Evolutionary conservation across 441 rosid genomes (phyloP).

Genomic region (Metrosideros polymorpha): DNA sequence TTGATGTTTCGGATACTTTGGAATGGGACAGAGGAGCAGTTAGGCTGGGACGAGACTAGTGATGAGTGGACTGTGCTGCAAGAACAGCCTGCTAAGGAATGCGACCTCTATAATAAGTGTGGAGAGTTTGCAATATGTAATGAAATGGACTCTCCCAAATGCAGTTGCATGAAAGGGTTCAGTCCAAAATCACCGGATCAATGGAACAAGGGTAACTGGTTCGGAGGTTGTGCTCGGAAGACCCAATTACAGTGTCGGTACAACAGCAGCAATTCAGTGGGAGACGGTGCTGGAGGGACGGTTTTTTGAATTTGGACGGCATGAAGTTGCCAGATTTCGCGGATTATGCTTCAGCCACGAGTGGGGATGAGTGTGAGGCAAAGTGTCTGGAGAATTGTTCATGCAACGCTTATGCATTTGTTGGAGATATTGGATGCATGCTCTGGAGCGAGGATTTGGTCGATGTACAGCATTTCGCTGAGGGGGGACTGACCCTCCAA

Average conservation of each 20-base stretch:
- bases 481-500: background rate
- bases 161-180: background rate
- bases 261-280: background rate
- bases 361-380: background rate
- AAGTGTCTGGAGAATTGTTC: conserved; percentile 14
- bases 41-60: background rate
- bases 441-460: background rate
- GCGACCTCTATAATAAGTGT: background rate
- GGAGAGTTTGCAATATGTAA: background rate
- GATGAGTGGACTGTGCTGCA: background rate
- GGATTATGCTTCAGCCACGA: background rate
- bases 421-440: background rate
- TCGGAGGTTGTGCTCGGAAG: conserved; percentile 3
- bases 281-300: background rate
- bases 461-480: background rate
- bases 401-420: conserved; percentile 7
- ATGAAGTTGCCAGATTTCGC: conserved; percentile 9
- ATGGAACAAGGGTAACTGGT: background rate
- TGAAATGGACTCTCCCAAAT: background rate
- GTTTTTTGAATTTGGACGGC: background rate
- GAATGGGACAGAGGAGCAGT: background rate
- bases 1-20: background rate
- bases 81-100: background rate
- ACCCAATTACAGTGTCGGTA: background rate
- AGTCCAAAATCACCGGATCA: background rate